phyloP scores from a whole-genome alignment of 1,284 basidiomycete species.

The Ustilago nuda region DNA sequence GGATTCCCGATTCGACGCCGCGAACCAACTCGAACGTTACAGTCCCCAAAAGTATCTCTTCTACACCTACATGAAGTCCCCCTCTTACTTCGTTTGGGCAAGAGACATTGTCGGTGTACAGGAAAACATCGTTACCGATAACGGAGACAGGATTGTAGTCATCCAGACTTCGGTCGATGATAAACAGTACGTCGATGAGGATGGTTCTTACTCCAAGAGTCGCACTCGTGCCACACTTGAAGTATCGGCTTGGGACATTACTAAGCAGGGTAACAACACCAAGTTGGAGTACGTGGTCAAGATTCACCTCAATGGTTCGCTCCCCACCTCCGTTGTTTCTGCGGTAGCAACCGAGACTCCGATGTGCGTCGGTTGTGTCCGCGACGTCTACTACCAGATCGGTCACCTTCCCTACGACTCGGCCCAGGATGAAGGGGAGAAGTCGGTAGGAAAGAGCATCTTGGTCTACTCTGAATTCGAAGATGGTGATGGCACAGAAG shows the following conservation, averaged over 20 bases:
- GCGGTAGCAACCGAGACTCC: constrained; percentile 62
- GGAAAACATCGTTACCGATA: constrained; percentile 43
- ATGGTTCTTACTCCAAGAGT: constrained; percentile 56
- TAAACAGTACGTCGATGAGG: constrained; percentile 60
- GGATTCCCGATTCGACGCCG: constrained; percentile 61
- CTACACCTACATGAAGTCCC: constrained; percentile 63
- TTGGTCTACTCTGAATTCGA: constrained; percentile 52
- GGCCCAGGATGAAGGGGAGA: constrained; percentile 27
- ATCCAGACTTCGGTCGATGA: constrained; percentile 57
- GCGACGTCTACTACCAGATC: constrained; percentile 55
- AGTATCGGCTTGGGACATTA: constrained; percentile 56
- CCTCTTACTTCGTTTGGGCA: constrained; percentile 64
- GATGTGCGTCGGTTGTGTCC: constrained; percentile 62
- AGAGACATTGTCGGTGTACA: constrained; percentile 64
- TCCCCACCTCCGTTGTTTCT: constrained; percentile 59
- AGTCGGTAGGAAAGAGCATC: constrained; percentile 25
- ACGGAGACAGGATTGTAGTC: constrained; percentile 44
- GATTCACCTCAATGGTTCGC: constrained; percentile 60
- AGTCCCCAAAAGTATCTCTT: constrained; percentile 41
- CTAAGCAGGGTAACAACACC: constrained; percentile 52
- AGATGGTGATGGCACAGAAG: constrained; percentile 57
- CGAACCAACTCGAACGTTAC: constrained; percentile 45
- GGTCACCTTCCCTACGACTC: constrained; percentile 58
- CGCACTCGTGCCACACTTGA: constrained; percentile 62
- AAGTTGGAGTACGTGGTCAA: constrained; percentile 64